Evolutionary conservation across 306 rosid genomes (phyloP), one percentile per base, ranked within the genome.

Genomic region (Fragaria vesca): DNA sequence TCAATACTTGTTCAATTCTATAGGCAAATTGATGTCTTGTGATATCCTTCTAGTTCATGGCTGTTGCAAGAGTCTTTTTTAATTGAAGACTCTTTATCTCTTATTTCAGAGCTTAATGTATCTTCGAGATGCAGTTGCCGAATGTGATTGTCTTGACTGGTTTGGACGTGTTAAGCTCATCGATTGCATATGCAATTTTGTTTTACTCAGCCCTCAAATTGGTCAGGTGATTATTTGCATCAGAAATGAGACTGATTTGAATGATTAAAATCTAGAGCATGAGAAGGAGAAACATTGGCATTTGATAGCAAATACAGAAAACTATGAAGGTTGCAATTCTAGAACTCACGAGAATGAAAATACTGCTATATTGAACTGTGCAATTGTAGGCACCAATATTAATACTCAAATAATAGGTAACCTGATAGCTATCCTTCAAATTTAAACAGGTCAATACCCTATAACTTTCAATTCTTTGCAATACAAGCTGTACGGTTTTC

Each of bases 121-220:
- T 62, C 85, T 94, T 42, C 87, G 94, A 81, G 85, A 85, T 34
- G n/a, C 89, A 78, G 83, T 92, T 76, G 87, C 95, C 74, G 88
- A 88, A 84, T 80, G 74, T 81, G 90, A 88, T 83, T 79, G 73
- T 86, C 93, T 88, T 71, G 93, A 94, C 80, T 94, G 98, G 97
- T 85, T 78, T 87, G 97, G 93, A 73, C 98, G 96, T 72, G 84
- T 88, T 74, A 86, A 83, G 89, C 87, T 94, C 80, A 85, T 92
- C 79, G 92, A 88, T 81, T 94, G 96, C 84, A 90, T 90, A 71
- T 94, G 90, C 75, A 66, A 86, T 81, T 89, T 94, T 80, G 80
- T 94, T 82, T 81, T 82, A 63, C 88, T 94, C 46, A 81, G 85
- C 78, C 98, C 98, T 32, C 90, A 85, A 85, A 84, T 85, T 83